Base-by-base conservation (phyloP, 306 rosid species). In the Cicer bijugum region DNA sequence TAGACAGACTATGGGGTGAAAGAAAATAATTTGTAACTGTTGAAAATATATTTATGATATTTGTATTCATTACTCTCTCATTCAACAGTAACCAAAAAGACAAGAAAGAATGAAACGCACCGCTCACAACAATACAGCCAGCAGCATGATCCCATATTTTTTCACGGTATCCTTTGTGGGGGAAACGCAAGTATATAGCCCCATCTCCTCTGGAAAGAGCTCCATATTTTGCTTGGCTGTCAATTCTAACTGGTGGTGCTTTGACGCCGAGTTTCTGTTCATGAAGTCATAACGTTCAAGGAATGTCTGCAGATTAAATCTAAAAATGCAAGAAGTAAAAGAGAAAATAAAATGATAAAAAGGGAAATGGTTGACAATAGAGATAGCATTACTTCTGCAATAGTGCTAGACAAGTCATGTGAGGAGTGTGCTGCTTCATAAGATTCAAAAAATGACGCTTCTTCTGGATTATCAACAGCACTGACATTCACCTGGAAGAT, bases 121-220 rank as follows among this genome's bases (percentile, higher is more conserved):
- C 98, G 14, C 75, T 93, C 64, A 93, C 98, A 69, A 93, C 97
- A 59, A 91, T 91, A 84, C 80, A 78, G 51, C 98, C 98, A 69
- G 98, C 98, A 74, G 98, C 98, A 81, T 93, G 98, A 78, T 93
- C 98, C 98, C 97, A 93, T 80, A 93, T 91, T 83, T 93, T 93
- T 83, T 93, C 98, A 12, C 92, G 88, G 80, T 93, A 93, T 55
- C 97, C 98, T 82, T 79, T 84, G 81, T 80, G 88, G 75, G 98
- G 96, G 37, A 91, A 93, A 50, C 98, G 96, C 78, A 93, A 74
- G 82, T 93, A 93, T 84, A 93, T 89, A 47, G 89, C 93, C 77
- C 98, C 98, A 69, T 93, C 98, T 78, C 98, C 98, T 84, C 98
- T 90, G 10, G 97, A 89, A 55, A 93, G 88, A 56, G 97, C 96